Percentiles rank a stretch among this genome's conserved stretches.
phyloP scores from a whole-genome alignment of 2,329 filamentous ascomycete genomes.

The Penicillium sp. region DNA sequence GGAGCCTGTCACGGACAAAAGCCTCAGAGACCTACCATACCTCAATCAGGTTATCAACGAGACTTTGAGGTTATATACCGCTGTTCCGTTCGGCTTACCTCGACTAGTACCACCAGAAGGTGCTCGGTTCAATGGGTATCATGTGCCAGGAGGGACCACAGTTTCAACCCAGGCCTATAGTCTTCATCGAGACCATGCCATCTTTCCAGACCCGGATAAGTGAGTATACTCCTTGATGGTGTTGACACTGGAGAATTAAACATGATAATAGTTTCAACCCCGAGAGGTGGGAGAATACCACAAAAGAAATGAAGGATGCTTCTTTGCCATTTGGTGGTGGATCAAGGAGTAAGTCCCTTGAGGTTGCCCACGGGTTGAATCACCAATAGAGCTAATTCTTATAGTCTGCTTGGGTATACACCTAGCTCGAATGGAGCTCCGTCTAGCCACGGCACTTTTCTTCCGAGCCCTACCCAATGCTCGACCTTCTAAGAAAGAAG shows the following conservation, averaged over 20 bases:
- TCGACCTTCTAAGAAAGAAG: constrained; percentile 15
- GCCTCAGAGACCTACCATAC: constrained; percentile 38
- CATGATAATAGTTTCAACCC: constrained; percentile 18
- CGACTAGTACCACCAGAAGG: constrained; percentile 35
- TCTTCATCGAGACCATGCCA: constrained; percentile 46
- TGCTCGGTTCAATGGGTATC: constrained; percentile 34
- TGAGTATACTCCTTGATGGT: constrained; percentile 36
- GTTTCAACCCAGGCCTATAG: constrained; percentile 49
- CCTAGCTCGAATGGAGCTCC: constrained; percentile 53
- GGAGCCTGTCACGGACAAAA: constrained; percentile 22
- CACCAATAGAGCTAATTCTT: neutral
- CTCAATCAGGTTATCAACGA: constrained; percentile 27
- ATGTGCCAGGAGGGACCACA: constrained; percentile 46
- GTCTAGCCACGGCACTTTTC: constrained; percentile 46
- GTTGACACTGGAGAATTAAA: constrained; percentile 28
- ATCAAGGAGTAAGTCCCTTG: constrained; percentile 41
- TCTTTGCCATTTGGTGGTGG: constrained; percentile 64
- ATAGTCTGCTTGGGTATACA: constrained; percentile 58
- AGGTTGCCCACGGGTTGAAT: neutral
- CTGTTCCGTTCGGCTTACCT: constrained; percentile 28
- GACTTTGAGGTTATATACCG: constrained; percentile 34
- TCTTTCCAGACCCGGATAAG: constrained; percentile 44
- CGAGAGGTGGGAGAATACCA: constrained; percentile 21
- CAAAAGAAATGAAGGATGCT: constrained; percentile 43
- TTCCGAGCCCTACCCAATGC: constrained; percentile 35